Evolutionary conservation across 176 grass and related monocot genomes (phyloP), one percentile per base, ranked within the genome.

Genomic region (Tuctoria greenei): DNA sequence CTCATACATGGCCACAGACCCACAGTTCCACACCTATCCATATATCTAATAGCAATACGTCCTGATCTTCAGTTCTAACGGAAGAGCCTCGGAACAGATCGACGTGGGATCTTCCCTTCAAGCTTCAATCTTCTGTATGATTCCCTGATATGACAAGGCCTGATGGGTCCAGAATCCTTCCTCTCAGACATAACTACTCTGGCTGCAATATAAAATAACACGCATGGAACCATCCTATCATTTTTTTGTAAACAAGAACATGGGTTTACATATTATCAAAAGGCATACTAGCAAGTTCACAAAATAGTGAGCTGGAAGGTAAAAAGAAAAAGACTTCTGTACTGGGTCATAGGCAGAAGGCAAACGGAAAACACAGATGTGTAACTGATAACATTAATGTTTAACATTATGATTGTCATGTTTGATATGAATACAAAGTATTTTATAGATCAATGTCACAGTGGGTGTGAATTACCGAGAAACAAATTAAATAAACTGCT

Each of bases 101-200:
- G 76, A 55, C 70, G 75, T 3, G 87, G 89, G 67, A 90, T 88
- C 73, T 94, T 95, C 46, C 91, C 91, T 87, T 92, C 85, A 54
- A 95, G 86, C 73, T 90, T 99, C 76, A 99, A 26, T 76, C 95
- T 86, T 88, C 95, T 80, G 76, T 82, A 99, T 27, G 95, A 77
- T 90, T 99, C 89, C 81, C 89, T 90, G 31, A 99, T 84, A 56
- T 99, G 95, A 74, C 89, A 92, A 47, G 96, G 92, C 76, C 92
- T 99, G 79, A 99, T 92, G 23, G 96, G 87, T 58, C 92, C 96
- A 68, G 82, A 90, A 69, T 99, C 85, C 28, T 99, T 90, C 78
- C 87, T 87, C 77, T 92, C 96, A 26, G 42, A 83, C 96, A 95
- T 93, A 43, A 99, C 87, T 69, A 88, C 17, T 83, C 92, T 88